Conservation (phyloP, 257 asterid genomes). For the Petrea volubilis region DNA sequence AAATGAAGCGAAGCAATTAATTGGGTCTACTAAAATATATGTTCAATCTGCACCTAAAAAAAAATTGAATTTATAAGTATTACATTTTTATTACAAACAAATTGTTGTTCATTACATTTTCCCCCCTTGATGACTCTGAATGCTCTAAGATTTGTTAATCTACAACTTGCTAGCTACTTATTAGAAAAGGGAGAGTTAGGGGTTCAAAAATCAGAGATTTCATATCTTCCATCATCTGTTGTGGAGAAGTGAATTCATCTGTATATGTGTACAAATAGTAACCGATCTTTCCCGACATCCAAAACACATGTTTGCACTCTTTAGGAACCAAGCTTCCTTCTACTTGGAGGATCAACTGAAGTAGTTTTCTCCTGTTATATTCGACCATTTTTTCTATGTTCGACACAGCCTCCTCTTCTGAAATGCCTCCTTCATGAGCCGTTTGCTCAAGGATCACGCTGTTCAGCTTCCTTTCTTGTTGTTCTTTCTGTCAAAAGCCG, state of each 20-base stretch:
- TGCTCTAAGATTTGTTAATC: background rate
- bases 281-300: slow-evolving; percentile 6
- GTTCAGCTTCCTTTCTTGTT: slow-evolving; percentile 3
- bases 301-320: slow-evolving; percentile 25
- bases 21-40: too few species aligned
- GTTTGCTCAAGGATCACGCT: slow-evolving; percentile 4
- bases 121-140: background rate
- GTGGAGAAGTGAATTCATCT: slow-evolving; percentile 25
- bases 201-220: slow-evolving; percentile 13
- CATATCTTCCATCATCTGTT: slow-evolving; percentile 15
- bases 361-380: slow-evolving; percentile 16
- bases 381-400: slow-evolving; percentile 2
- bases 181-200: too few species aligned
- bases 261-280: slow-evolving; percentile 12
- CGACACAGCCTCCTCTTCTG: slow-evolving; percentile 14
- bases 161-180: background rate
- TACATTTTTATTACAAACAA: too few species aligned
- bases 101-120: background rate
- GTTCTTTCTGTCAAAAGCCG: slow-evolving; percentile 13
- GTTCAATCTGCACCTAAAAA: too few species aligned
- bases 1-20: too few species aligned
- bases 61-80: too few species aligned
- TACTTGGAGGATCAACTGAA: background rate
- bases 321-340: slow-evolving; percentile 19
- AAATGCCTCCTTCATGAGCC: slow-evolving; percentile 1